Evolutionary conservation across 768 basidiomycete genomes (phyloP).

Genomic region (Dacryopinax primogenitus): DNA sequence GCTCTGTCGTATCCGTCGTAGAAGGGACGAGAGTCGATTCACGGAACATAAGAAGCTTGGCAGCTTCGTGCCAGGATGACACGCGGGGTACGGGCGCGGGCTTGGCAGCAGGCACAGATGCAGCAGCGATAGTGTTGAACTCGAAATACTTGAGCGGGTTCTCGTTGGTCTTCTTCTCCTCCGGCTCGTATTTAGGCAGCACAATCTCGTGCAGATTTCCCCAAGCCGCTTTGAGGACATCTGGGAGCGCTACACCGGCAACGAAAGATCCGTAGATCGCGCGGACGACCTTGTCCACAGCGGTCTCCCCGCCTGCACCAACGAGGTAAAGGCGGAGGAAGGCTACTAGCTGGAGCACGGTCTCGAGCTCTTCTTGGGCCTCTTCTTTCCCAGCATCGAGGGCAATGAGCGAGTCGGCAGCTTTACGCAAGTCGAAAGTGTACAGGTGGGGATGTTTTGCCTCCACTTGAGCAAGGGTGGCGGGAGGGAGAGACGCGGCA

Average conservation of each 20-base stretch:
- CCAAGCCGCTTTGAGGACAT: constrained; percentile 52
- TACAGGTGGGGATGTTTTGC: constrained; percentile 46
- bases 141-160: constrained; percentile 41
- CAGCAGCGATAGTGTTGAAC: constrained; percentile 60
- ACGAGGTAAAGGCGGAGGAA: constrained; percentile 79
- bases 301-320: constrained; percentile 39
- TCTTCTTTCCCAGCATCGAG: constrained; percentile 19
- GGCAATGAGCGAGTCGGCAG: constrained; percentile 36
- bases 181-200: constrained; percentile 27
- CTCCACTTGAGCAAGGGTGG: constrained; percentile 36
- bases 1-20: constrained; percentile 27
- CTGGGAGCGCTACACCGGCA: constrained; percentile 25
- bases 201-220: constrained; percentile 48
- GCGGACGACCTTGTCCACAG: constrained; percentile 25
- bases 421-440: constrained; percentile 43
- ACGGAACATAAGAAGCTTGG: constrained; percentile 81
- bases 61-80: constrained; percentile 70
- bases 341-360: constrained; percentile 55
- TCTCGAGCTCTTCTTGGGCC: constrained; percentile 27
- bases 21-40: constrained; percentile 51
- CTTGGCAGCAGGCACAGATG: constrained; percentile 32
- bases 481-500: no score
- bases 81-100: constrained; percentile 48
- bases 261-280: constrained; percentile 25
- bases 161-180: constrained; percentile 27